Evolutionary conservation across 768 basidiomycete genomes (phyloP), one percentile per base, ranked within the genome.

Genomic region (Grammothele lineata): DNA sequence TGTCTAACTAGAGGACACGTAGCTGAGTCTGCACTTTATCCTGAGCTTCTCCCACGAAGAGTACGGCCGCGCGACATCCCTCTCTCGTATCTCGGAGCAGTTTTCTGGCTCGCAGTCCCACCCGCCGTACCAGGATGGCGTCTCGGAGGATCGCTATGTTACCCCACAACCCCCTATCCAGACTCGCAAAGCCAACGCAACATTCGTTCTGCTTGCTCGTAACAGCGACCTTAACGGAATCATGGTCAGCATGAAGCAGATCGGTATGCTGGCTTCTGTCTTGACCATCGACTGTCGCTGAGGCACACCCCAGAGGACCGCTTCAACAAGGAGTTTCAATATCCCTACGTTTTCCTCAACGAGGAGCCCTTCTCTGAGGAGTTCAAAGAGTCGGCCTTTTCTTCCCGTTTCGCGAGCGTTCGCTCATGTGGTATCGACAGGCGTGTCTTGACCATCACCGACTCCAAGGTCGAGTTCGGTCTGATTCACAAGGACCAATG

Each of bases 271-370:
- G 35, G 4, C 12, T 30, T 34, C 32, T 6, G 3, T 12, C 22
- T 8, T 38, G n/a, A 2, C 22, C n/a, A n/a, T 32, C 10, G 12
- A 17, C 1, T 24, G 12, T 23, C 3, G 26, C 30, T 2, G 25
- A 32, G 15, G 1, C 6, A 5, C 15, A 7, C 19, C 12, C 3
- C 35, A 63, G 62, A 83, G 63, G 71, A 75, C 52, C 66, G 77
- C 17, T 81, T 81, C 66, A 83, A 83, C 62, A 73, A 76, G 51
- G 73, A 76, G 57, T 80, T 71, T 53, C 69, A 70, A 37, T 92
- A 92, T 64, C 87, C 88, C 8, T 92, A 84, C 69, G 80, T 87
- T n/a, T 80, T 92, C 57, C 72, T 94, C 32, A 92, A 93, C 62
- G 90, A 93, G 41, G 81, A 82, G 54, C 77, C 78, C 0, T 91